These are phyloP conservation scores for Alternaria infectoria DNA, from an alignment of 2,329 filamentous ascomycete genomes.

Conservation along the genomic window DNA sequence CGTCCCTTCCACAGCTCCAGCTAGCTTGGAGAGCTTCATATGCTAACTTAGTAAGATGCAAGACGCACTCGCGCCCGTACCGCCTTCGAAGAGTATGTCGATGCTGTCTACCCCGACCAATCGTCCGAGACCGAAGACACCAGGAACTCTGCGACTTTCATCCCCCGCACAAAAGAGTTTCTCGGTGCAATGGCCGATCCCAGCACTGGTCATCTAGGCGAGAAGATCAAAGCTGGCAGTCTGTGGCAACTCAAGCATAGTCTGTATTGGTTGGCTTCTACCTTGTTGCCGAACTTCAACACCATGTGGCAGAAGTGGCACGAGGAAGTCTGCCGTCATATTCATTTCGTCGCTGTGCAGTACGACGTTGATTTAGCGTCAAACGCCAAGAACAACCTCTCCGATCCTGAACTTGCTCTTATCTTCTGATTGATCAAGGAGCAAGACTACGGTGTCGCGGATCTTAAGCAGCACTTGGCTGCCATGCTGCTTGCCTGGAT, in stretches of 20 bases:
- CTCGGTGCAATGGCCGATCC: not conserved
- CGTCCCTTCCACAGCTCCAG: not conserved
- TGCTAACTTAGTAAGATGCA: not conserved
- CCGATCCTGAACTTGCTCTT: not conserved
- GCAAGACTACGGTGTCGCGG: not conserved
- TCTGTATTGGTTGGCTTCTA: not conserved
- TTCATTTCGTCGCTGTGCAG: not conserved
- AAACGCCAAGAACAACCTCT: not conserved
- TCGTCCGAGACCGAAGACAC: not conserved
- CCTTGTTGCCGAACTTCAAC: not conserved
- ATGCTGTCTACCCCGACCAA: not conserved
- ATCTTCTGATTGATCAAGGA: not conserved
- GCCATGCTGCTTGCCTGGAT: not conserved
- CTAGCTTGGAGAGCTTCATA: not conserved
- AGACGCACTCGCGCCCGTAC: not conserved
- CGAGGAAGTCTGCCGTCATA: not conserved
- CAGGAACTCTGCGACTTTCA: not conserved
- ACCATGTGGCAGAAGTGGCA: not conserved
- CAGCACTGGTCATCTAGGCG: not conserved
- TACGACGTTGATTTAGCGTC: not conserved
- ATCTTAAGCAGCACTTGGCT: not conserved
- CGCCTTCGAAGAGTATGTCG: not conserved
- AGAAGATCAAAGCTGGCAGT: not conserved
- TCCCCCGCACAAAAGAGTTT: not conserved
- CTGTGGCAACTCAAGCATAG: not conserved